These are phyloP conservation scores for Chlorella sp. DNA, from an alignment of 139 green algal genomes.

Conservation along the genomic window DNA sequence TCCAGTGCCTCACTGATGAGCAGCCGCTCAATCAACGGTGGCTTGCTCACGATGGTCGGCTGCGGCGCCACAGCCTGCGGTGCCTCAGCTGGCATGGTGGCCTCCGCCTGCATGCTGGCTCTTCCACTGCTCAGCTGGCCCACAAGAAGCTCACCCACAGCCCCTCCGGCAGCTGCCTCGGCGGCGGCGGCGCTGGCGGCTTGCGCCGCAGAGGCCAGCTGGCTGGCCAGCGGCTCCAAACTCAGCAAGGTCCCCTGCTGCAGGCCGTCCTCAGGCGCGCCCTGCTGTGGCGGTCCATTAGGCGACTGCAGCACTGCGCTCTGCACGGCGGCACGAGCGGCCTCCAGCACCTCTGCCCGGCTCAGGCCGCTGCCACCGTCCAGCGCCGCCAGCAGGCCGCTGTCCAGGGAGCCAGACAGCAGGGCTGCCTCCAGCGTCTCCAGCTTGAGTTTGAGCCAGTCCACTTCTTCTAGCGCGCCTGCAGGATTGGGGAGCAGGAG, in stretches of 20 bases:
- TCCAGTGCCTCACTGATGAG: too few species aligned
- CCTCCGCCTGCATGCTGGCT: not conserved
- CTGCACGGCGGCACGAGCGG: not conserved
- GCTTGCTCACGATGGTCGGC: too few species aligned
- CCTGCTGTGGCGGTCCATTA: not conserved
- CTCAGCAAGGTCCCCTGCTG: not conserved
- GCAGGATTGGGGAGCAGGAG: not conserved
- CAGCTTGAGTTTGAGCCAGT: constrained; percentile 53
- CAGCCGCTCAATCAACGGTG: too few species aligned
- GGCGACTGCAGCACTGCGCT: not conserved
- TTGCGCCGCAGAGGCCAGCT: not conserved
- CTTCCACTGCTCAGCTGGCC: not conserved
- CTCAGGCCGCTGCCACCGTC: not conserved
- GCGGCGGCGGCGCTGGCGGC: not conserved
- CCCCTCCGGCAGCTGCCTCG: not conserved
- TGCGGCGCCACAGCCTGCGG: too few species aligned
- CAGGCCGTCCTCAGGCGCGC: too few species aligned
- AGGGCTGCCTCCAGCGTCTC: constrained; percentile 41
- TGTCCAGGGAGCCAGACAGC: constrained; percentile 12
- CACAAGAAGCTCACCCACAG: not conserved
- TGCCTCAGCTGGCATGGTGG: not conserved
- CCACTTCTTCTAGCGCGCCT: constrained; percentile 63
- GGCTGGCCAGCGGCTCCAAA: constrained; percentile 14
- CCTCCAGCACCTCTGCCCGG: constrained; percentile 4
- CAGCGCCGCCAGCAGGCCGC: constrained; percentile 1